These are phyloP conservation scores for Aspergillus baeticus DNA, from an alignment of 495 filamentous ascomycete genomes.

Conservation along the genomic window DNA sequence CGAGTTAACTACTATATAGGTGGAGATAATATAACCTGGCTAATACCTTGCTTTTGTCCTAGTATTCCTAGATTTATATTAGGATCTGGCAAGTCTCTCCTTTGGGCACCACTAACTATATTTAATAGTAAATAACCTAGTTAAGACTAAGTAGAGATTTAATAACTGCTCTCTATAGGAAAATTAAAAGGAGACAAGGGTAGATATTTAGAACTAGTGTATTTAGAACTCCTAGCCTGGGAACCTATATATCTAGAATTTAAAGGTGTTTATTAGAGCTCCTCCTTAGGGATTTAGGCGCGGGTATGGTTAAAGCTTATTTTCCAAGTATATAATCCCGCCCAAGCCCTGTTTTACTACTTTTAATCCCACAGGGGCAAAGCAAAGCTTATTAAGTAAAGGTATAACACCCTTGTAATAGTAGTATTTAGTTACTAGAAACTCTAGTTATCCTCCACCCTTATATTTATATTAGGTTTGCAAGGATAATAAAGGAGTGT, in stretches of 20 bases:
- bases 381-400: slow-evolving; percentile 32
- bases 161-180: slow-evolving; percentile 15
- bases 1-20: slow-evolving; percentile 6
- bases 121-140: no score
- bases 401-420: slow-evolving; percentile 25
- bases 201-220: slow-evolving; percentile 12
- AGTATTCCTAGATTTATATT: slow-evolving; percentile 17
- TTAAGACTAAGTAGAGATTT: no score
- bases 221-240: background rate
- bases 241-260: background rate
- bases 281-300: slow-evolving; percentile 21
- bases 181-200: slow-evolving; percentile 9
- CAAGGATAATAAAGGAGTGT: slow-evolving; percentile 38
- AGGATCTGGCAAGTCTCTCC: slow-evolving; percentile 12
- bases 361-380: slow-evolving; percentile 22
- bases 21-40: slow-evolving; percentile 17
- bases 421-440: slow-evolving; percentile 17
- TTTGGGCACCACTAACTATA: background rate
- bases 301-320: slow-evolving; percentile 23
- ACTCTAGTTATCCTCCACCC: slow-evolving; percentile 1
- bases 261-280: slow-evolving; percentile 14
- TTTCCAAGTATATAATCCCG: slow-evolving; percentile 20
- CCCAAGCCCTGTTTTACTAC: slow-evolving; percentile 29
- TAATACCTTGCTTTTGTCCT: slow-evolving; percentile 24
- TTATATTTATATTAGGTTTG: slow-evolving; percentile 32